Conservation (phyloP, 129 eudicot species). For the Cynara cardunculus region DNA sequence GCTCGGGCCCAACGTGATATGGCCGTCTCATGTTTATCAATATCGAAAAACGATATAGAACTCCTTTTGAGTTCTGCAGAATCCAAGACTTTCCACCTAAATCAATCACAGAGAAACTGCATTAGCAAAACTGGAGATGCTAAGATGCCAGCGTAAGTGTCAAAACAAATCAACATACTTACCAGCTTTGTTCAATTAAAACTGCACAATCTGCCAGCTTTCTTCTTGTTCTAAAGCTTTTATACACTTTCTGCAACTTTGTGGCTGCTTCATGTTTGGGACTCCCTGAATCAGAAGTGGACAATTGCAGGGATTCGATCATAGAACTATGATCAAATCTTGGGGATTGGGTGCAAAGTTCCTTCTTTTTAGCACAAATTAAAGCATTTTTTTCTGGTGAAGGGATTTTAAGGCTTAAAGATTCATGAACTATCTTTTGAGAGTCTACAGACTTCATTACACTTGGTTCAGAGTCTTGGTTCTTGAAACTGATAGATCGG, state of each 20-base stretch:
- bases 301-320: neutral
- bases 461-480: constrained; percentile 32
- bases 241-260: constrained; percentile 93
- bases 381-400: constrained; percentile 25
- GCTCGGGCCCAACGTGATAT: constrained; percentile 94
- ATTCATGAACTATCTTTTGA: constrained; percentile 38
- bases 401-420: constrained; percentile 33
- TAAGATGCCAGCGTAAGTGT: neutral
- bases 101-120: neutral
- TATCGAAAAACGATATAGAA: constrained; percentile 82
- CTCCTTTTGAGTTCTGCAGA: constrained; percentile 79
- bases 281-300: constrained; percentile 27
- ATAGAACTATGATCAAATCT: constrained; percentile 20
- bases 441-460: constrained; percentile 32
- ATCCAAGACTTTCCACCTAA: constrained; percentile 85
- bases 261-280: constrained; percentile 84
- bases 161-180: constrained; percentile 10
- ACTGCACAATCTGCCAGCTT: constrained; percentile 98
- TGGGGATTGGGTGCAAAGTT: constrained; percentile 8
- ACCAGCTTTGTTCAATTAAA: constrained; percentile 88
- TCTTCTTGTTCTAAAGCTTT: constrained; percentile 93
- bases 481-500: constrained; percentile 46
- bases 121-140: neutral
- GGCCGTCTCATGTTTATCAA: constrained; percentile 83
- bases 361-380: neutral